A percentile compares a stretch with the other conserved stretches of the same genome.
phyloP scores from a whole-genome alignment of 2,329 filamentous ascomycete species.

The Pestalotiopsis sp. region DNA sequence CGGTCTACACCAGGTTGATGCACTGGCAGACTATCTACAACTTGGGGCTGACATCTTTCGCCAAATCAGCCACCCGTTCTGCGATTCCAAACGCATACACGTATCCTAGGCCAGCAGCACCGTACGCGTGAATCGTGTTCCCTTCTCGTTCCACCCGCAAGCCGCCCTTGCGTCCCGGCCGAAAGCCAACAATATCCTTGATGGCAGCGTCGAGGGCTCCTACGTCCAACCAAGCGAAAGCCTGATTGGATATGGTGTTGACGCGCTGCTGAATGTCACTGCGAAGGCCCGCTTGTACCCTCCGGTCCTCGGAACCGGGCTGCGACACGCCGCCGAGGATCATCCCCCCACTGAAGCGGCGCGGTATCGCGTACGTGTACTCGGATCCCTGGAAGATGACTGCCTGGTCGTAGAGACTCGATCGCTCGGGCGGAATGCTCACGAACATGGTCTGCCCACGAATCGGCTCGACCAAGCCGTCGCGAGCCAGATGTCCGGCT shows the following conservation, averaged over 20 bases:
- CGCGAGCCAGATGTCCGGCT: not conserved
- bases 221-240: not conserved
- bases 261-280: not conserved
- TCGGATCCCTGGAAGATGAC: not conserved
- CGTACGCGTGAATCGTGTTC: not conserved
- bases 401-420: not conserved
- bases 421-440: not conserved
- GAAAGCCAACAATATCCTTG: not conserved
- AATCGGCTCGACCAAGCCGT: not conserved
- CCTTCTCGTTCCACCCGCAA: not conserved
- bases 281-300: not conserved
- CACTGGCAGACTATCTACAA: not conserved
- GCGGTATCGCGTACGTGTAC: not conserved
- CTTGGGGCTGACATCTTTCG: not conserved
- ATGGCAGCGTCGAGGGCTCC: not conserved
- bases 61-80: not conserved
- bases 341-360: not conserved
- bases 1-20: not conserved
- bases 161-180: not conserved
- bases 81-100: conserved; percentile 1
- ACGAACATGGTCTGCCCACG: conserved; percentile 5
- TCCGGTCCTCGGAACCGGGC: not conserved
- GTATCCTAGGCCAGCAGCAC: not conserved
- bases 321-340: not conserved
- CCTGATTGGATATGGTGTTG: not conserved